Base-by-base conservation (phyloP, 805 yeast genomes). In the Lipomyces spencermartinsiae region DNA sequence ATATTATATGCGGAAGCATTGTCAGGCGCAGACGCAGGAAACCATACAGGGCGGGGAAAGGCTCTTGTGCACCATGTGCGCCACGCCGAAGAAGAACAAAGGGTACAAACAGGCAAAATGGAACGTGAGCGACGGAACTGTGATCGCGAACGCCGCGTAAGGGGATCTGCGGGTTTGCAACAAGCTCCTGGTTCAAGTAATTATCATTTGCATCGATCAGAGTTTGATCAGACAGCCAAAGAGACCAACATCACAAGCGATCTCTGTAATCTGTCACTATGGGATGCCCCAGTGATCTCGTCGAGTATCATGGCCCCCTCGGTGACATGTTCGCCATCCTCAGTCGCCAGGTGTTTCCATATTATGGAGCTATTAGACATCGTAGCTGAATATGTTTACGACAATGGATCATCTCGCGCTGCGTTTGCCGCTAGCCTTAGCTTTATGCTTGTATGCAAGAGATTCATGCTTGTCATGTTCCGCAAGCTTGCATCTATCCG, bases 401-500 rank as follows among this genome's bases (percentile, higher is more conserved):
- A 53, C 56, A 53, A 25, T 25, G 56, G 34, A 25, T 25, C 56
- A 16, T 25, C 56, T 53, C 56, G 34, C 8, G n/a, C 34, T 12
- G 56, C 56, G 3, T 25, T 25, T 53, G 56, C 34, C 19, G 9
- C n/a, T 7, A 53, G 56, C 19, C 56, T 25, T 31, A 53, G 22
- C 56, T 53, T 53, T 31, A 53, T 53, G 56, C 34, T 53, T 7
- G 56, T 53, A 25, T 53, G 56, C 34, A 25, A 31, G 10, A 25
- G 56, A 25, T 53, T 53, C 34, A 25, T 22, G 56, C n/a, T 25
- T 12, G 56, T 31, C 34, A 53, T 53, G 56, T 53, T 53, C 22
- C 31, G 56, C 12, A 25, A 25, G n/a, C 56, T 53, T 10, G 56
- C 56, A 31, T 53, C 56, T 25, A 53, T 31, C 31, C 19, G 56